Percentiles rank a stretch among this genome's conserved stretches.
phyloP scores from a whole-genome alignment of 441 rosid species.

The Rhodomyrtus psidioides region DNA sequence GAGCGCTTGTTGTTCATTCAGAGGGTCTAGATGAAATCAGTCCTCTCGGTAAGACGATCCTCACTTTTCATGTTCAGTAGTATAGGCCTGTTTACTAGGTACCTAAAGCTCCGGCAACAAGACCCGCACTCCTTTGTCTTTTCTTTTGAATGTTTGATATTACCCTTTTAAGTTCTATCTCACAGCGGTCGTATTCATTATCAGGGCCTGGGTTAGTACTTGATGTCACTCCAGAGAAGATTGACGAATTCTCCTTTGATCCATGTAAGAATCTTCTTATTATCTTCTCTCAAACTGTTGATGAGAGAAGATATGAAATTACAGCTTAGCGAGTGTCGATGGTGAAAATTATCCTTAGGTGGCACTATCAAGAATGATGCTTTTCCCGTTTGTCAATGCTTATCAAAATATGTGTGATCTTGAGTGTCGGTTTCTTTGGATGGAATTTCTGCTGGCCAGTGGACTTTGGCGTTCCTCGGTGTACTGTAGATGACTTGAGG shows the following conservation, averaged over 20 bases:
- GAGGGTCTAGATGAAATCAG: slow-evolving; percentile 97
- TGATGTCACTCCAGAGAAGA: slow-evolving; percentile 57
- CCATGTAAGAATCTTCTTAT: slow-evolving; percentile 48
- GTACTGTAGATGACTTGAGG: slow-evolving; percentile 59
- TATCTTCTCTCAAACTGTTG: not conserved
- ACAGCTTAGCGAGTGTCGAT: not conserved
- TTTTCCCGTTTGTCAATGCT: not conserved
- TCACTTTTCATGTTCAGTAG: not conserved
- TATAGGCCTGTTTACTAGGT: not conserved
- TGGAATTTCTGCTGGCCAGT: slow-evolving; percentile 35
- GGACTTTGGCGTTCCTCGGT: slow-evolving; percentile 88
- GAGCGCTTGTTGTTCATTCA: slow-evolving; percentile 93
- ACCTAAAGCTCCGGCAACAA: not conserved
- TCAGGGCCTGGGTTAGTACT: slow-evolving; percentile 69
- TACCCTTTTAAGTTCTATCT: not conserved
- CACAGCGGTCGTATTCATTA: not conserved
- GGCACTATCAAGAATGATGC: not conserved
- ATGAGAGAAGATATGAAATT: not conserved
- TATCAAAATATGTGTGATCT: not conserved
- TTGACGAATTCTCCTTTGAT: slow-evolving; percentile 77
- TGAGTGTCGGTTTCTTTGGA: not conserved
- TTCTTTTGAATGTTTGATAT: not conserved
- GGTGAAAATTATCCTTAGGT: not conserved
- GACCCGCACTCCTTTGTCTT: not conserved
- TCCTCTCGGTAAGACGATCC: slow-evolving; percentile 57